Conservation (phyloP, 1,284 basidiomycete species). For the Ceratobasidium theobromae region DNA sequence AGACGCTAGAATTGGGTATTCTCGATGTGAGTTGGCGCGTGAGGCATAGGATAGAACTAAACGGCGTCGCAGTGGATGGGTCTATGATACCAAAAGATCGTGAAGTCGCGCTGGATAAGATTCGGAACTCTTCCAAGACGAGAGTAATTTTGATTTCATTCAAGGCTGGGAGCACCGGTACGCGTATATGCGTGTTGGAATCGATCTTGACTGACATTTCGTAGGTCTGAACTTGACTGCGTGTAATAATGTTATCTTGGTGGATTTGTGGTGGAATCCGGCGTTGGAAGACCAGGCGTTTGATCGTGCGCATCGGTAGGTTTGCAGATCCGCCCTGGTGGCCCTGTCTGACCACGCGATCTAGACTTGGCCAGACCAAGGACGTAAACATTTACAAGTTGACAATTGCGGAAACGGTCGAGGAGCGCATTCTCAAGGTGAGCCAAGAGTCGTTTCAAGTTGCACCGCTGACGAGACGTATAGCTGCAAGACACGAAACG, state of each 20-base stretch:
- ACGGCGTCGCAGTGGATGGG: conserved; percentile 71
- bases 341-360: neutral
- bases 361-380: conserved; percentile 78
- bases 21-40: conserved; percentile 69
- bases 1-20: conserved; percentile 65
- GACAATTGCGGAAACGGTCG: conserved; percentile 84
- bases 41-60: neutral
- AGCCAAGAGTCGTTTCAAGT: conserved; percentile 36
- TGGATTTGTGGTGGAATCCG: conserved; percentile 96
- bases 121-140: conserved; percentile 60
- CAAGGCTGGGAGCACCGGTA: conserved; percentile 91
- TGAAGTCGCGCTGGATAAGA: conserved; percentile 70
- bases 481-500: conserved; percentile 87
- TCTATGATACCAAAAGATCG: conserved; percentile 77
- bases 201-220: conserved; percentile 14
- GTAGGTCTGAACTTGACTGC: conserved; percentile 88
- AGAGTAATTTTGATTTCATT: conserved; percentile 92
- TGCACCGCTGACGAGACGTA: neutral
- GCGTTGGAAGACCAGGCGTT: conserved; percentile 92
- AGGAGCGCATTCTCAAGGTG: conserved; percentile 80
- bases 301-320: conserved; percentile 80
- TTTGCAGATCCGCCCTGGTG: neutral
- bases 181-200: conserved; percentile 36
- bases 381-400: conserved; percentile 94
- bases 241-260: conserved; percentile 91